phyloP scores from a whole-genome alignment of 805 yeast species.

The Lipomyces starkeyi region DNA sequence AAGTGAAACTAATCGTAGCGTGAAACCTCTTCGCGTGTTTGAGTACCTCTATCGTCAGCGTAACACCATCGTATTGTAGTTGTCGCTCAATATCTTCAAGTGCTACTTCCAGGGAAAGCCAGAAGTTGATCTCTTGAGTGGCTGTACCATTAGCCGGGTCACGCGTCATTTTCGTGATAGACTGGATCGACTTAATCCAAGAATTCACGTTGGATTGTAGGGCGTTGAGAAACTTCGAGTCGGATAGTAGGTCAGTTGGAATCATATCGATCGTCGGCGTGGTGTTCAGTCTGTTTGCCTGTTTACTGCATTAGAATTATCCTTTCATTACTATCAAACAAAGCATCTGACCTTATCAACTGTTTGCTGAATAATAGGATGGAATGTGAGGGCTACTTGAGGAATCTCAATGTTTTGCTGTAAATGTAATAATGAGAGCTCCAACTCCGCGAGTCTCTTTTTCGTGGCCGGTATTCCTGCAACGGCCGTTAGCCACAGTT shows the following conservation, averaged over 20 bases:
- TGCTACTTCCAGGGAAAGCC: constrained; percentile 74
- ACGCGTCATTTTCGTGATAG: constrained; percentile 59
- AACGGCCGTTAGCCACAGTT: background rate
- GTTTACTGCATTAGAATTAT: constrained; percentile 13
- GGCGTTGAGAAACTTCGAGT: constrained; percentile 64
- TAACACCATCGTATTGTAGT: constrained; percentile 59
- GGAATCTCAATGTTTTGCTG: constrained; percentile 74
- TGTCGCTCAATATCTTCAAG: constrained; percentile 64
- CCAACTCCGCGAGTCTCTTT: constrained; percentile 70
- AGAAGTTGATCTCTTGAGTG: constrained; percentile 69
- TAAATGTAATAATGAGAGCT: constrained; percentile 67
- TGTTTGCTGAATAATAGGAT: constrained; percentile 56
- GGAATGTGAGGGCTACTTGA: constrained; percentile 58
- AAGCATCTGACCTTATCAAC: constrained; percentile 45
- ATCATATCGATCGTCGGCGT: constrained; percentile 43
- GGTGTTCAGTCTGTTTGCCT: constrained; percentile 39
- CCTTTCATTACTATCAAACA: background rate
- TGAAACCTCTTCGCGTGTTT: constrained; percentile 78
- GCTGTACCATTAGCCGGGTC: constrained; percentile 62
- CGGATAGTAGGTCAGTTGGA: constrained; percentile 51
- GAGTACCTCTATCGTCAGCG: constrained; percentile 63
- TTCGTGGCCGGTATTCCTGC: constrained; percentile 56
- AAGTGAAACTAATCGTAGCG: constrained; percentile 70
- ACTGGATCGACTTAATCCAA: constrained; percentile 73
- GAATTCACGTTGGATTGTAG: constrained; percentile 71